Percentiles rank a stretch among this genome's conserved stretches.
Conservation (phyloP, 2,329 filamentous ascomycete species). For the Dothidotthia symphoricarpi region DNA sequence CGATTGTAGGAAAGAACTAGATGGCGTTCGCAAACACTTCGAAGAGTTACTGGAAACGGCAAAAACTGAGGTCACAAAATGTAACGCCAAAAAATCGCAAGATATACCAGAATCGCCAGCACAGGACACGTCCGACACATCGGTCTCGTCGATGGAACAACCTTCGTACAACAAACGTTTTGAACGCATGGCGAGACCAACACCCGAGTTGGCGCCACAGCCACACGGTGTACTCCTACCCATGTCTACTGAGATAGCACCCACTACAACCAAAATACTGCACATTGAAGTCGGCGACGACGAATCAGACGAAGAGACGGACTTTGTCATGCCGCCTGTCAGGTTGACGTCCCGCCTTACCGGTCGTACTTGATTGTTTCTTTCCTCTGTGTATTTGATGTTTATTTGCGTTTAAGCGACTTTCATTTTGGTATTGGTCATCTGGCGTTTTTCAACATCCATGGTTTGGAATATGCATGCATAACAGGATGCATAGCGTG, state of each 20-base stretch:
- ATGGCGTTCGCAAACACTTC: constrained; percentile 65
- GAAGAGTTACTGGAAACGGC: constrained; percentile 62
- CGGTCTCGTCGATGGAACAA: constrained; percentile 15
- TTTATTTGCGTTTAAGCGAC: constrained; percentile 34
- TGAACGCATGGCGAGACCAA: constrained; percentile 10
- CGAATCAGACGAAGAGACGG: constrained; percentile 28
- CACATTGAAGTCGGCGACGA: constrained; percentile 41
- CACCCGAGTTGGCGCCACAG: constrained; percentile 6
- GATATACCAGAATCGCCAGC: constrained; percentile 9
- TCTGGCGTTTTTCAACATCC: constrained; percentile 9
- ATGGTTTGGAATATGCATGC: no score
- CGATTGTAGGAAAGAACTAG: constrained; percentile 75
- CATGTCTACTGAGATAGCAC: constrained; percentile 2
- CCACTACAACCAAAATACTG: constrained; percentile 19
- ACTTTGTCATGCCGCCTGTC: constrained; percentile 40
- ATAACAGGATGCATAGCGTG: no score
- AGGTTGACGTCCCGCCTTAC: constrained; percentile 35
- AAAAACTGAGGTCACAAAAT: constrained; percentile 40
- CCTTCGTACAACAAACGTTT: constrained; percentile 16
- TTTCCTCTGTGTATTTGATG: constrained; percentile 4
- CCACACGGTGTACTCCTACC: constrained; percentile 9
- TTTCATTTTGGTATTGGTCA: constrained; percentile 10
- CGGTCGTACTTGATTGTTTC: constrained; percentile 7
- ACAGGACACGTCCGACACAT: constrained; percentile 19
- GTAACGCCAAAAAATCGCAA: constrained; percentile 16